Percentiles rank a stretch among this genome's conserved stretches.
Conservation (phyloP, 2,329 filamentous ascomycete species). For the Aspergillus vadensis region DNA sequence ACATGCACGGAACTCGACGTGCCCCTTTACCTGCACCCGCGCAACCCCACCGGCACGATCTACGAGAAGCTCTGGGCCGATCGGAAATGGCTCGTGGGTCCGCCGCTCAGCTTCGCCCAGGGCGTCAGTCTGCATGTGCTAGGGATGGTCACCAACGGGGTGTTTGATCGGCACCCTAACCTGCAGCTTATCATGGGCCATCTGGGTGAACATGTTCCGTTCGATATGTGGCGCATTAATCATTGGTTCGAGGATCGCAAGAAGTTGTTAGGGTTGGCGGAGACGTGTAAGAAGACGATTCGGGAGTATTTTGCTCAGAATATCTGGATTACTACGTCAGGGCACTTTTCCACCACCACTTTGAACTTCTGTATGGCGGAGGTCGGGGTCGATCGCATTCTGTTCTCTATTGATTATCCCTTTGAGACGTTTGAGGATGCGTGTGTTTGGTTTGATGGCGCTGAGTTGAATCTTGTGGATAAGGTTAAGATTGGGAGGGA, state of each 20-base stretch:
- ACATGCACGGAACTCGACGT: slow-evolving; percentile 62
- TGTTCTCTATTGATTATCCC: slow-evolving; percentile 47
- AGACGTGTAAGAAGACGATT: slow-evolving; percentile 49
- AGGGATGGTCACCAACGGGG: slow-evolving; percentile 53
- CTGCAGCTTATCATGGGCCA: slow-evolving; percentile 53
- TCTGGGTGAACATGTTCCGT: slow-evolving; percentile 53
- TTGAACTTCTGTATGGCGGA: slow-evolving; percentile 44
- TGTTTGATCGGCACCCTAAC: slow-evolving; percentile 52
- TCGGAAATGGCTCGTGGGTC: slow-evolving; percentile 62
- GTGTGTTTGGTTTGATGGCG: slow-evolving; percentile 48
- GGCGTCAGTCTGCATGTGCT: slow-evolving; percentile 62
- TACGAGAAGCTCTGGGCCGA: slow-evolving; percentile 62
- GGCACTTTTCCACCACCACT: slow-evolving; percentile 45
- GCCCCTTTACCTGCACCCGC: slow-evolving; percentile 65
- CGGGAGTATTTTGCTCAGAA: slow-evolving; percentile 47
- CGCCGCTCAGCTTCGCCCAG: slow-evolving; percentile 61
- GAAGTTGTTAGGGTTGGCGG: slow-evolving; percentile 38
- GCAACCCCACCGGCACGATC: slow-evolving; percentile 58
- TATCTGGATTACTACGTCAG: slow-evolving; percentile 47
- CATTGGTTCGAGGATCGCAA: slow-evolving; percentile 46
- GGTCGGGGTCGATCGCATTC: slow-evolving; percentile 42
- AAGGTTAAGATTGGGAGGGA: slow-evolving; percentile 49
- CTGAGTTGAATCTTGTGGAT: slow-evolving; percentile 41
- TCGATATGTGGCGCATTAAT: slow-evolving; percentile 53
- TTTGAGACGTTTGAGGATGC: slow-evolving; percentile 45